Conservation (phyloP, 1,284 basidiomycete genomes). For the Cutaneotrichosporon dermatis region DNA sequence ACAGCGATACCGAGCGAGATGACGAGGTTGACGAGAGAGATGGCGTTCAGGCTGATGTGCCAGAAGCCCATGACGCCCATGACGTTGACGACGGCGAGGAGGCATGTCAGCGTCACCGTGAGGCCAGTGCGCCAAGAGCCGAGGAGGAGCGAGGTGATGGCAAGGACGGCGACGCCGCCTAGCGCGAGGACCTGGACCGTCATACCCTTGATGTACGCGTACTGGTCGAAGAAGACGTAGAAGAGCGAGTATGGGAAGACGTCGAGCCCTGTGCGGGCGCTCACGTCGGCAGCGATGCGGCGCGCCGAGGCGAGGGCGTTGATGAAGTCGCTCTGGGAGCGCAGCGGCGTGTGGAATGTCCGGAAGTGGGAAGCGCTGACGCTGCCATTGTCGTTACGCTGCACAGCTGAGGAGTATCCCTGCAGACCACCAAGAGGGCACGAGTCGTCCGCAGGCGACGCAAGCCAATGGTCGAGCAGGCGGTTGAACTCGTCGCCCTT, state of each 20-base stretch:
- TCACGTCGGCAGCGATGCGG: conserved; percentile 82
- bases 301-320: conserved; percentile 80
- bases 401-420: conserved; percentile 74
- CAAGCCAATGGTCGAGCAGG: conserved; percentile 86
- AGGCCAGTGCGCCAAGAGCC: conserved; percentile 87
- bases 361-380: conserved; percentile 84
- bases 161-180: conserved; percentile 77
- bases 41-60: conserved; percentile 86
- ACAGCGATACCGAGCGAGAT: conserved; percentile 94
- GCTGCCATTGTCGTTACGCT: conserved; percentile 40
- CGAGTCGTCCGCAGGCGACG: conserved; percentile 77
- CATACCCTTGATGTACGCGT: conserved; percentile 78
- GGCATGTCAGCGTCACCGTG: conserved; percentile 80
- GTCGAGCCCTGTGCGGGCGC: conserved; percentile 61
- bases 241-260: conserved; percentile 95
- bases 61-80: conserved; percentile 94
- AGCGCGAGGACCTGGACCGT: conserved; percentile 82
- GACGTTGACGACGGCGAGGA: conserved; percentile 74
- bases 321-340: conserved; percentile 86
- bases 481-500: conserved; percentile 79
- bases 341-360: conserved; percentile 85
- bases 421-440: conserved; percentile 89
- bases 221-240: conserved; percentile 96
- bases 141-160: conserved; percentile 77
- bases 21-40: conserved; percentile 91